phyloP scores from a whole-genome alignment of 345 rosid genomes.

The sweet orange (Citrus sinensis) region DVS_A1.0 CM039163.1:6305001-6305500 shows the following conservation, averaged over 20 bases:
- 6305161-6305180: too few relatives aligned
- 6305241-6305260: neutral
- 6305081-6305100: too few relatives aligned
- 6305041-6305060: neutral
- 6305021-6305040: too few relatives aligned
- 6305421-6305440: neutral
- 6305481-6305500: too few relatives aligned
- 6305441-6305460: neutral
- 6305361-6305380: slow-evolving; percentile 1
- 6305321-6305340: neutral
- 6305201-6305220: too few relatives aligned
- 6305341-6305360: neutral
- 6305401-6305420: neutral
- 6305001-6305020: too few relatives aligned
- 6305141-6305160: too few relatives aligned
- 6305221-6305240: neutral
- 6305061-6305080: too few relatives aligned
- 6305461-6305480: neutral
- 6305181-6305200: too few relatives aligned
- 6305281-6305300: neutral
- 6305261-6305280: neutral
- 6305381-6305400: neutral
- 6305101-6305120: neutral
- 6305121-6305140: too few relatives aligned
- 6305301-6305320: neutral